Base-by-base conservation (phyloP, 2,329 filamentous ascomycete genomes). In the Drechslerella dactyloides region DNA sequence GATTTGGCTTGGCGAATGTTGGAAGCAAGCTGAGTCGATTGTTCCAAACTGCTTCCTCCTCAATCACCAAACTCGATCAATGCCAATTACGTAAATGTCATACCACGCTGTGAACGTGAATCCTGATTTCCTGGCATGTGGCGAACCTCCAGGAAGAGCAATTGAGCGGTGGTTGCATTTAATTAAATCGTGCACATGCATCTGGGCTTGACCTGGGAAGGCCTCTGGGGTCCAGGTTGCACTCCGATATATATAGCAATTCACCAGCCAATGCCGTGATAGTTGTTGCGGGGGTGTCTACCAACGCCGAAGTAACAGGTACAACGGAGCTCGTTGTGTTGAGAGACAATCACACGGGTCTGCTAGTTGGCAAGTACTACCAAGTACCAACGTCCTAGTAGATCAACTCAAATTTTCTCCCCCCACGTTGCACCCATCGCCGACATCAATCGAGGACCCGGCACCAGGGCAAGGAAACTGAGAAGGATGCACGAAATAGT, bases 401-500 rank as follows among this genome's bases (percentile, higher is more conserved):
- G n/a, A n/a, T n/a, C n/a, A 42, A 42, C 37, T 42, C 37, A 42
- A 42, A 4, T 42, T 42, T 42, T 42, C 13, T 15, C 37, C 4
- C 4, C 4, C 15, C 37, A 42, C 37, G 11, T 4, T 2, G 11
- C 37, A 42, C 2, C 37, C 13, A 57, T 40, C 50, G 7, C 17
- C 33, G 17, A 52, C 54, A 48, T 58, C 44, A 17, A n/a, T n/a
- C 53, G 51, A 37, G 50, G 13, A 33, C 23, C 44, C 54, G 24
- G 50, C 23, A 46, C 17, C 21, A 19, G 24, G 27, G 46, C 42
- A 48, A 37, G 35, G 46, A 24, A 33, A 2, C 17, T 55, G 11
- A 40, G 40, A 57, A 50, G 53, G 30, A 97, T 99, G 94, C 91
- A 93, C 81, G 94, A 99, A 81, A 91, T 97, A 73, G 84, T 99